Conservation (phyloP, 1,284 basidiomycete species). For the Golubevia pallescens region DNA sequence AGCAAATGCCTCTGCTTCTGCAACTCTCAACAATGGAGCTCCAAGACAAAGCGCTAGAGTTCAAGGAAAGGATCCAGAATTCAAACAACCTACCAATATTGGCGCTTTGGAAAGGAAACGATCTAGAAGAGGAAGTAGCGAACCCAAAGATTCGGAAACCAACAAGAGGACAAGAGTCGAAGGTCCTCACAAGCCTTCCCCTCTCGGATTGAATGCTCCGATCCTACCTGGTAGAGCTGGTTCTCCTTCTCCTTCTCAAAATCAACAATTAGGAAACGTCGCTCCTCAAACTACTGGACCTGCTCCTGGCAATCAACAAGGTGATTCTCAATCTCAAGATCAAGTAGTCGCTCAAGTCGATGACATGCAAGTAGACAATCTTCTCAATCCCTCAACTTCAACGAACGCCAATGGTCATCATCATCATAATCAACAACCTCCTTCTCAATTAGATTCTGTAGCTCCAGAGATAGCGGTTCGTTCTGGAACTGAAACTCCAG, state of each 20-base stretch:
- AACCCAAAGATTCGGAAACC: not conserved
- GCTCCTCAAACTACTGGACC: not conserved
- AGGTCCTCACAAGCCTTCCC: not conserved
- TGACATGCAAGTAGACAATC: not conserved
- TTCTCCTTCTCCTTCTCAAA: not conserved
- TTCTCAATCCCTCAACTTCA: not conserved
- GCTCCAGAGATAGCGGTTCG: not conserved
- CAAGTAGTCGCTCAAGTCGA: not conserved
- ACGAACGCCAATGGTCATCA: not conserved
- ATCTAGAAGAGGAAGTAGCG: not conserved
- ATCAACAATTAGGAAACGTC: not conserved
- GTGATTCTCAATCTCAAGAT: not conserved
- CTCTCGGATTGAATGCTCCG: not conserved
- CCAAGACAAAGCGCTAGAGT: constrained; percentile 37
- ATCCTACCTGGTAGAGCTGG: not conserved
- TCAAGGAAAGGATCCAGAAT: constrained; percentile 37
- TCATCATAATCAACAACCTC: not conserved
- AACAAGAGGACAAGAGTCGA: not conserved
- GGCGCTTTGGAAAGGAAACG: not conserved
- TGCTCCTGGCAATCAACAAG: not conserved
- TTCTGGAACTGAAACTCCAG: not conserved
- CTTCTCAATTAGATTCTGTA: not conserved
- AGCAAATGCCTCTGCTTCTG: constrained; percentile 20
- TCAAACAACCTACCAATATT: constrained; percentile 14
- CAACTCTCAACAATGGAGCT: constrained; percentile 8